These are phyloP conservation scores for Coemansia sp. DNA, from an alignment of 192 early-diverging fungal species.

Conservation along the genomic window DNA sequence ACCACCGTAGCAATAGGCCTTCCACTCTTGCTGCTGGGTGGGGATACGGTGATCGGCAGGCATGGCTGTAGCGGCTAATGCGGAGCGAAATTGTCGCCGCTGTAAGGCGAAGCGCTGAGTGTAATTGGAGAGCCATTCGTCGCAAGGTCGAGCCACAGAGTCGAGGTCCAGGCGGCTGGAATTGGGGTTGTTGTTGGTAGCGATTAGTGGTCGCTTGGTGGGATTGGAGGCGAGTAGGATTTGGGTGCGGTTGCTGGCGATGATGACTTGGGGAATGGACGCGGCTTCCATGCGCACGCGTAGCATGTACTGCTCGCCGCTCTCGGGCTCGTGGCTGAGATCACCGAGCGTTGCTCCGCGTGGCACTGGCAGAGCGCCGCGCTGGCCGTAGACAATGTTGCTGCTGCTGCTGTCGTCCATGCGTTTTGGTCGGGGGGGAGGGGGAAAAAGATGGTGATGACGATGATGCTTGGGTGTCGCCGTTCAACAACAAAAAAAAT, in stretches of 20 bases:
- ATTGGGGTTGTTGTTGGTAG: not conserved
- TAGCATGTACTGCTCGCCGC: constrained; percentile 53
- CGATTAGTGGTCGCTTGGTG: not conserved
- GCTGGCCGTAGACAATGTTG: constrained; percentile 19
- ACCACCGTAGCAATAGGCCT: constrained; percentile 34
- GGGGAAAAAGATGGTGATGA: no score
- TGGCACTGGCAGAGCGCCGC: constrained; percentile 37
- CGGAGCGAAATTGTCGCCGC: constrained; percentile 1
- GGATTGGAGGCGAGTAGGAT: not conserved
- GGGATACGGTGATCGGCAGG: constrained; percentile 20
- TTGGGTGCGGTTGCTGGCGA: constrained; percentile 18
- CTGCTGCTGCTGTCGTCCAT: not conserved
- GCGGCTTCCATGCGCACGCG: constrained; percentile 37
- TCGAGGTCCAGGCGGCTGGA: not conserved
- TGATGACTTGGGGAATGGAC: constrained; percentile 23
- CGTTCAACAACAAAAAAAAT: no score
- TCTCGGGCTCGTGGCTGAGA: constrained; percentile 27
- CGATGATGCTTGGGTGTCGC: no score
- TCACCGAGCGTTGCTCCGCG: constrained; percentile 22
- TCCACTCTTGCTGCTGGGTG: constrained; percentile 34
- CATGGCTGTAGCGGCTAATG: not conserved
- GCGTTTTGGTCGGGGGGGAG: not conserved
- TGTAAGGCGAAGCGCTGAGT: constrained; percentile 9
- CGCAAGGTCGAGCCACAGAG: not conserved
- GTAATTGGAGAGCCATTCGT: constrained; percentile 22